A percentile compares a stretch with the other conserved stretches of the same genome.
Evolutionary conservation across 192 early-diverging fungal genomes (phyloP).

Genomic region (Podila horticola): DNA sequence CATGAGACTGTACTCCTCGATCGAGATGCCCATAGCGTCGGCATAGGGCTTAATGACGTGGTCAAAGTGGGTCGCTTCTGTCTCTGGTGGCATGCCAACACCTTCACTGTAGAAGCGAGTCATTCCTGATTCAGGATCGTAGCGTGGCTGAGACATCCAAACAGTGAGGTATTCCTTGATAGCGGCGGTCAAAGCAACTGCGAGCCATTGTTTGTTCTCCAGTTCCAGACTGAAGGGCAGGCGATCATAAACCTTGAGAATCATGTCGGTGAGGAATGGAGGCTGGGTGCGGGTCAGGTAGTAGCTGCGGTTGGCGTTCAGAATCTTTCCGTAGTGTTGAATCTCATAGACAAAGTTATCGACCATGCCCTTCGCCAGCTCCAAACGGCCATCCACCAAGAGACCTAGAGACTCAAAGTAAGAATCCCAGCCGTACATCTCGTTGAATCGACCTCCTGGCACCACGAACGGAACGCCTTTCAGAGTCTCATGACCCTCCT

Average conservation of each 20-base stretch:
- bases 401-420: constrained; percentile 95
- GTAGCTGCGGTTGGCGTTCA: constrained; percentile 98
- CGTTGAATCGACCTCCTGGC: constrained; percentile 98
- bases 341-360: constrained; percentile 99
- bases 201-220: constrained; percentile 79
- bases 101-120: constrained; percentile 90
- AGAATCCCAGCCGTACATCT: constrained; percentile 99
- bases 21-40: constrained; percentile 64
- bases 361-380: constrained; percentile 93
- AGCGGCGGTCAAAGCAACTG: constrained; percentile 71
- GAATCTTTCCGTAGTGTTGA: constrained; percentile 97
- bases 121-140: constrained; percentile 80
- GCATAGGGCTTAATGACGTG: constrained; percentile 89
- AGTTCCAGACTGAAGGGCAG: constrained; percentile 59
- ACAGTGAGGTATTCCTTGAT: constrained; percentile 94
- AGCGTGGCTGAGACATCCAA: constrained; percentile 87
- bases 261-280: constrained; percentile 98
- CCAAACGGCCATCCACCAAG: constrained; percentile 84
- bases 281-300: constrained; percentile 98
- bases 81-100: constrained; percentile 97
- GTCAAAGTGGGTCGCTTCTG: constrained; percentile 91
- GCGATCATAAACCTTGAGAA: constrained; percentile 77
- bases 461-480: constrained; percentile 95
- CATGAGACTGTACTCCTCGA: constrained; percentile 77
- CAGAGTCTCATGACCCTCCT: constrained; percentile 59